phyloP scores from a whole-genome alignment of 768 basidiomycete genomes.

The Russula abietina region DNA sequence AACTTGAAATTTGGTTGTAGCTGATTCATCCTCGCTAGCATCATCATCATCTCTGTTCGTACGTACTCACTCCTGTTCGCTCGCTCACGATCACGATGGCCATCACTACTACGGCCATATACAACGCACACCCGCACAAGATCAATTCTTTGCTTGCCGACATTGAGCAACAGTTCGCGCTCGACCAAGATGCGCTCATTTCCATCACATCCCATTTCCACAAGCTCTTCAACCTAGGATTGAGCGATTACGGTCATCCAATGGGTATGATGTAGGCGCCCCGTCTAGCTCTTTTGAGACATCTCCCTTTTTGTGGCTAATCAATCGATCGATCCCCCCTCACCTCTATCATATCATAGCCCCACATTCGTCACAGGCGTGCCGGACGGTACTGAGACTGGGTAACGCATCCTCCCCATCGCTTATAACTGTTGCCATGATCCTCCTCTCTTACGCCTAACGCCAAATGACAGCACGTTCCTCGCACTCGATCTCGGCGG shows the following conservation, averaged over 20 bases:
- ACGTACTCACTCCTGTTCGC: background rate
- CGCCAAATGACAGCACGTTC: slow-evolving; percentile 62
- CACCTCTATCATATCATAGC: slow-evolving; percentile 34
- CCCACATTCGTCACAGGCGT: slow-evolving; percentile 95
- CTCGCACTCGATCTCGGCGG: slow-evolving; percentile 95
- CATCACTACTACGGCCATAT: slow-evolving; percentile 17
- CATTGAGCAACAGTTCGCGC: slow-evolving; percentile 67
- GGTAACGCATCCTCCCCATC: slow-evolving; percentile 48
- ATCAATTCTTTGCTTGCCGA: slow-evolving; percentile 41
- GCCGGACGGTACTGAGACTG: slow-evolving; percentile 89
- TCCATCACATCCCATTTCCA: slow-evolving; percentile 75
- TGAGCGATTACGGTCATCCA: slow-evolving; percentile 63
- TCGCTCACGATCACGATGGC: slow-evolving; percentile 19
- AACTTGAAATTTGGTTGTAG: too few species aligned
- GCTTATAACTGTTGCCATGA: background rate
- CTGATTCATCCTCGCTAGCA: too few species aligned
- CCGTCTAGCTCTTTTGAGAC: background rate
- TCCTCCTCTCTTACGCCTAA: background rate
- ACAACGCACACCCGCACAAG: slow-evolving; percentile 13
- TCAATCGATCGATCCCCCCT: background rate
- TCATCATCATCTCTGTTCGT: too few species aligned
- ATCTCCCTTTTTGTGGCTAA: background rate
- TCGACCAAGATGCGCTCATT: slow-evolving; percentile 54
- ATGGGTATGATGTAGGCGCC: slow-evolving; percentile 86
- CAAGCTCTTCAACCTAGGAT: slow-evolving; percentile 68